Evolutionary conservation across 2,329 filamentous ascomycete genomes (phyloP), one percentile per base, ranked within the genome.

Genomic region (Claviceps spartinae): DNA sequence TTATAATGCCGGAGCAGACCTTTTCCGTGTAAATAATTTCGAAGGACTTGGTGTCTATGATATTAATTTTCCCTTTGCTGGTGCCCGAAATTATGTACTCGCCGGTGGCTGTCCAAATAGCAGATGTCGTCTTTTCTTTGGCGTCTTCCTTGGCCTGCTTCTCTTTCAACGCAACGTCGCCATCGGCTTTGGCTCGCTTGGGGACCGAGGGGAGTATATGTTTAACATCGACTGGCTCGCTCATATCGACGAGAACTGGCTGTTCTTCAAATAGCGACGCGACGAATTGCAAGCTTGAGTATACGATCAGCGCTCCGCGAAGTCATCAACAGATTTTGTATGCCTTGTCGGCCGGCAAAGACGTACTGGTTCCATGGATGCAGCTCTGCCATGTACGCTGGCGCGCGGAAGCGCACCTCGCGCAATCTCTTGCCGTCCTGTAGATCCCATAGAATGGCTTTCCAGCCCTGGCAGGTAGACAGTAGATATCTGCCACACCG

Each of bases 401-500:
- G 89, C 3, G 90, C 88, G 58, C 91, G 84, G 63, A 98, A 95
- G 58, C 89, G 86, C 60, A 96, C 85, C 59, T 88, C 90, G 58
- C 90, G 84, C 61, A 90, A 73, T 54, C 86, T 75, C 63, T 85
- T 76, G 47, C 79, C 76, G 54, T 80, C 74, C 51, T 78, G 78
- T 54, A 98, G 73, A 67, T 98, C 93, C 93, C 93, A 98, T 0
- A 98, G 76, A 49, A 95, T 89, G 56, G 86, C 90, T 69, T 94
- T 95, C 87, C 91, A 97, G 62, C 95, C 93, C 66, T 96, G 88
- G 45, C 89, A 95, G 11, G 89, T 87, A 54, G 88, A 95, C 53
- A 98, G 78, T 50, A 98, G 75, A 68, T 95, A 97, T 58, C 88
- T 80, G 26, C 93, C 91, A 69, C 89, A 88, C 60, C 85, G 79